Evolutionary conservation across 139 green algal genomes (phyloP).

Genomic region (Tetratostichococcus sp.): DNA sequence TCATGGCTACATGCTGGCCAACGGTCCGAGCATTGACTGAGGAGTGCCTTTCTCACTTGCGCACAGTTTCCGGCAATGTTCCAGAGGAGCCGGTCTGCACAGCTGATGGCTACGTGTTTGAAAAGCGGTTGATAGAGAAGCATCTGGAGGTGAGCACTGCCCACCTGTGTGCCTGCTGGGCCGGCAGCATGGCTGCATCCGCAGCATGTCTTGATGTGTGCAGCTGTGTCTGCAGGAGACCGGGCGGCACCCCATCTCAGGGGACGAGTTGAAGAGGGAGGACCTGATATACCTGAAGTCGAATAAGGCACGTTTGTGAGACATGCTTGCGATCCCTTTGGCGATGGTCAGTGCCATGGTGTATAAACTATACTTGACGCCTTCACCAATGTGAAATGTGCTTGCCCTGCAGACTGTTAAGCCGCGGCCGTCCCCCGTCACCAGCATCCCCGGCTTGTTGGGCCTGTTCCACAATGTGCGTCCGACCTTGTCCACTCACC

Average conservation of each 20-base stretch:
- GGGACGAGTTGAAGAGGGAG: slow-evolving; percentile 60
- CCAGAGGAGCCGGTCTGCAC: slow-evolving; percentile 87
- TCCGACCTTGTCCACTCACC: neutral
- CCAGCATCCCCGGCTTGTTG: slow-evolving; percentile 90
- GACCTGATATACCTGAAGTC: slow-evolving; percentile 81
- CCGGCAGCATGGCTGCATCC: neutral
- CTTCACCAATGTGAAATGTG: too few relatives aligned
- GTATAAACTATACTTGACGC: too few relatives aligned
- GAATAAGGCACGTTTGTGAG: slow-evolving; percentile 33
- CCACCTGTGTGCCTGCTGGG: neutral
- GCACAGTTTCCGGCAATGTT: slow-evolving; percentile 75
- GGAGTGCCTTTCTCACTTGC: too few relatives aligned
- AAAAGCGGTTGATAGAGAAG: slow-evolving; percentile 85
- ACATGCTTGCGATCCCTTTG: neutral
- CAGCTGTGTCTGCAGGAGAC: slow-evolving; percentile 56
- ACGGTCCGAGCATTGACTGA: too few relatives aligned
- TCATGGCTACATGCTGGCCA: too few relatives aligned
- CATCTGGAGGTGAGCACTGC: slow-evolving; percentile 39
- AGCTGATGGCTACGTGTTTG: slow-evolving; percentile 82
- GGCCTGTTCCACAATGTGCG: slow-evolving; percentile 86
- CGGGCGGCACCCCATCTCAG: slow-evolving; percentile 80
- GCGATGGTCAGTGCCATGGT: too few relatives aligned
- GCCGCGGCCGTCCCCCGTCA: slow-evolving; percentile 68
- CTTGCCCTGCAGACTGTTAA: slow-evolving; percentile 60
- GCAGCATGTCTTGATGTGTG: neutral